Base-by-base conservation (phyloP, 164 flowering plant species). In the Berberis thunbergii region DNA sequence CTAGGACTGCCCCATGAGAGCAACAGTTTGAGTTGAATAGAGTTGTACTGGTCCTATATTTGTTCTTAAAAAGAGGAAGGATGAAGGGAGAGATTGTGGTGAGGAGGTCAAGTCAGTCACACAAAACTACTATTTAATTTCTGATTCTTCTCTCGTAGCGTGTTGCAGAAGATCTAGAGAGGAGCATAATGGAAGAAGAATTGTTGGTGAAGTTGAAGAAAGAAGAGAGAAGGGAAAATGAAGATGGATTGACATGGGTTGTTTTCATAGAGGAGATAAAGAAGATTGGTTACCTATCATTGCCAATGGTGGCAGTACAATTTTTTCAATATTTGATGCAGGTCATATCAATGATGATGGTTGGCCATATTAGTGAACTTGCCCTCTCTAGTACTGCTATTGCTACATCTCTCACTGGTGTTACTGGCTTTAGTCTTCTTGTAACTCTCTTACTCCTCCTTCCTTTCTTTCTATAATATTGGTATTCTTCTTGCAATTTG, bases 361-460 rank as follows among this genome's bases (percentile, higher is more conserved):
- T 84, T n/a, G 88, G 88, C 12, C 88, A 84, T 60, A 74, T 81
- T 1, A 79, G 85, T 43, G 77, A 78, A 70, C 82, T 81, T 10
- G 45, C 79, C 50, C 83, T 84, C 59, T 81, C 88, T 45, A 75
- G 85, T 64, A 63, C 79, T 13, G 76, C 85, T 61, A 67, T 81
- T 2, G 83, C 85, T 58, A 66, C 76, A n/a, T 84, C 88, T 40
- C 66, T 84, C 69, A 8, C 71, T 26, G 13, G 49, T 59, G 88
- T 81, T 61, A 69, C 83, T 39, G 88, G 88, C 44, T 80, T 84
- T 67, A 78, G 81, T 57, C 46, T 78, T 45, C 64, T 84, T 26
- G 88, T 84, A 66, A 69, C 80, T 66, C 41, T 42, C 41, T 41
- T 40, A 39, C 26, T 12, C n/a, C 7, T 45, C 13, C 26, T 61